Evolutionary conservation across 1,284 basidiomycete species (phyloP), one percentile per base, ranked within the genome.

Genomic region (Uromyces viciae-fabae): DNA sequence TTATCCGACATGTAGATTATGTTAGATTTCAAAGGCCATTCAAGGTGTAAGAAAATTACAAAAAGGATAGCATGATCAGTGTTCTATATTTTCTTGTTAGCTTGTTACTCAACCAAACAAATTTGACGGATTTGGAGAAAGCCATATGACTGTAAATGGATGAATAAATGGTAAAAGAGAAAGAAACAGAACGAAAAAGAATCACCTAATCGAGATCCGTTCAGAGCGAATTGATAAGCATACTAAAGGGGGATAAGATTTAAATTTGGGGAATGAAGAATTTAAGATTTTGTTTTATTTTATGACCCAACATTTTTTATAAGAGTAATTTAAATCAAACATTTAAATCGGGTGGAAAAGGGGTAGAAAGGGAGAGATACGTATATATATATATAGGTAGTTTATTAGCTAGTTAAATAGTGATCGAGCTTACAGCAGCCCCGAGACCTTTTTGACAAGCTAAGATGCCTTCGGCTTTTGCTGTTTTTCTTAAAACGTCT

Each of bases 131-230:
- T n/a, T n/a, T n/a, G n/a, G 31, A 66, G 31, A 40, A n/a, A 4
- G 62, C 1, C 17, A 42, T 40, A n/a, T 68, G 64, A 17, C n/a
- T n/a, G 17, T 22, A 60, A 31, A 60, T 15, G 28, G 28, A 25
- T n/a, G 25, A 60, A 25, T 25, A 60, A 46, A 36, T 42, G 33
- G 40, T 66, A 36, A 36, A 25, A 46, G 17, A 75, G 66, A 69
- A 42, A 40, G 42, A 46, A 69, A 42, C 38, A 42, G 31, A 42
- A 28, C 40, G 54, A 73, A 56, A 25, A 36, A 52, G 36, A 36
- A 89, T 72, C 84, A 92, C 94, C 96, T 82, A 99, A 88, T 82
- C 97, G 91, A 43, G 93, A 97, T 14, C 96, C 97, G 85, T 99
- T 99, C 82, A 99, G 88, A 75, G 97, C 89, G 75, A 96, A 92